Evolutionary conservation across 148 eudicot species (phyloP).

Genomic region (Fagopyrum esculentum): DNA sequence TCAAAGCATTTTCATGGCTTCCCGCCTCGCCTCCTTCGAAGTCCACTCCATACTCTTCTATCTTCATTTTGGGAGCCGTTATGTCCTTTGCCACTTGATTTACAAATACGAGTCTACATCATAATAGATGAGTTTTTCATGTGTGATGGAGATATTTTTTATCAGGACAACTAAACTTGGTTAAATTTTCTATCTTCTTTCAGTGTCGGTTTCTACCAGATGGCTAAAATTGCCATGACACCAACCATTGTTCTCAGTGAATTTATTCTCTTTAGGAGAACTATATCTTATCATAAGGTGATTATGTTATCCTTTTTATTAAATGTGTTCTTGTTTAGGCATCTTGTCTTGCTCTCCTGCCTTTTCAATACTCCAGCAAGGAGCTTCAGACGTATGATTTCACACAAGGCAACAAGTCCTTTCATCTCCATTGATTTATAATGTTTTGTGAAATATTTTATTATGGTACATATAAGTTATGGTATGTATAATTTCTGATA

Average conservation of each 20-base stretch:
- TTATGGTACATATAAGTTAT: too few species aligned
- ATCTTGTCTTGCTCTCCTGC: too few species aligned
- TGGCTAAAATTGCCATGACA: conserved; percentile 95
- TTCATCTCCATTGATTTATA: too few species aligned
- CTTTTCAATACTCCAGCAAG: too few species aligned
- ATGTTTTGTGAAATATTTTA: too few species aligned
- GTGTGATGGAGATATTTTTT: conserved; percentile 61
- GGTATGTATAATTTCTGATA: too few species aligned
- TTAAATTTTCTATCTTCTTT: too few species aligned
- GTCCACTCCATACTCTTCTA: conserved; percentile 65
- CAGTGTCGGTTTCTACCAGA: too few species aligned
- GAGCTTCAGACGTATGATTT: too few species aligned
- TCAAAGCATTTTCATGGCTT: conserved; percentile 68
- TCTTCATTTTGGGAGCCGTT: conserved; percentile 70
- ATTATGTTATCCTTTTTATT: neutral
- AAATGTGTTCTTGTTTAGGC: too few species aligned
- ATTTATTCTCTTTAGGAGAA: conserved; percentile 60
- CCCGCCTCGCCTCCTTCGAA: conserved; percentile 78
- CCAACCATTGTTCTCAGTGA: conserved; percentile 89
- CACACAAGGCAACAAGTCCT: too few species aligned
- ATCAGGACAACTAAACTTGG: too few species aligned
- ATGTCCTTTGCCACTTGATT: conserved; percentile 95
- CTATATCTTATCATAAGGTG: conserved; percentile 57
- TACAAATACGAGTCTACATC: conserved; percentile 75
- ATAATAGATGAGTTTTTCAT: conserved; percentile 58